Percentiles rank a stretch among this genome's conserved stretches.
Conservation (phyloP, 2,329 filamentous ascomycete species). For the Diplocarpon rosae region DNA sequence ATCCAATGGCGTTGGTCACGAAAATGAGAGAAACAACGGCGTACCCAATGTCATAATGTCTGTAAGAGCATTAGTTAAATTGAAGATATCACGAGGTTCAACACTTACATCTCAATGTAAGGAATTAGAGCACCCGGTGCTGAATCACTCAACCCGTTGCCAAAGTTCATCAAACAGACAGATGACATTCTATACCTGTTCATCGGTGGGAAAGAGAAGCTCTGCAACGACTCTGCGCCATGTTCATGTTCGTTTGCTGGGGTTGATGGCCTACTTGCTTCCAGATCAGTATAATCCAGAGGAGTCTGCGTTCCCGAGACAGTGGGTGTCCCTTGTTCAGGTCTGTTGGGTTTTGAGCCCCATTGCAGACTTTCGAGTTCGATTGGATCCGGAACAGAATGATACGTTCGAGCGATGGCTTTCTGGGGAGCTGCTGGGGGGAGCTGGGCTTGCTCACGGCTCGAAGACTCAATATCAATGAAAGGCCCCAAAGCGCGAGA, state of each 20-base stretch:
- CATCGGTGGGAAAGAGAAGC: slow-evolving; percentile 49
- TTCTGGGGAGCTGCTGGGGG: slow-evolving; percentile 21
- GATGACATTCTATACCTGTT: slow-evolving; percentile 60
- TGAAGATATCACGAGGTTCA: too few species aligned
- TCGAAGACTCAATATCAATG: slow-evolving; percentile 16
- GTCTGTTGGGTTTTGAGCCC: slow-evolving; percentile 16
- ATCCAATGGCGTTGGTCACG: slow-evolving; percentile 65
- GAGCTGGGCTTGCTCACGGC: slow-evolving; percentile 3
- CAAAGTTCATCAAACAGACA: slow-evolving; percentile 54
- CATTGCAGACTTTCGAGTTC: slow-evolving; percentile 23
- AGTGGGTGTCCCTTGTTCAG: slow-evolving; percentile 11
- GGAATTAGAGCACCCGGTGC: slow-evolving; percentile 71
- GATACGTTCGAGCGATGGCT: slow-evolving; percentile 23
- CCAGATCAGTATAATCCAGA: slow-evolving; percentile 24
- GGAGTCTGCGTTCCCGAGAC: slow-evolving; percentile 22
- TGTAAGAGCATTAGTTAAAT: slow-evolving; percentile 20
- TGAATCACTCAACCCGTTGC: slow-evolving; percentile 63
- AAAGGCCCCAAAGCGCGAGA: slow-evolving; percentile 19
- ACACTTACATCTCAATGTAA: slow-evolving; percentile 54
- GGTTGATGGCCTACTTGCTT: slow-evolving; percentile 42
- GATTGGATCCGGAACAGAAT: slow-evolving; percentile 21
- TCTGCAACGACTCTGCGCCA: slow-evolving; percentile 39
- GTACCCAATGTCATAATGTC: slow-evolving; percentile 64
- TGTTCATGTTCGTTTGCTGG: slow-evolving; percentile 29
- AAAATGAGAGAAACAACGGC: slow-evolving; percentile 74